Base-by-base conservation (phyloP, 257 asterid species). In the Fraxinus americana region DNA sequence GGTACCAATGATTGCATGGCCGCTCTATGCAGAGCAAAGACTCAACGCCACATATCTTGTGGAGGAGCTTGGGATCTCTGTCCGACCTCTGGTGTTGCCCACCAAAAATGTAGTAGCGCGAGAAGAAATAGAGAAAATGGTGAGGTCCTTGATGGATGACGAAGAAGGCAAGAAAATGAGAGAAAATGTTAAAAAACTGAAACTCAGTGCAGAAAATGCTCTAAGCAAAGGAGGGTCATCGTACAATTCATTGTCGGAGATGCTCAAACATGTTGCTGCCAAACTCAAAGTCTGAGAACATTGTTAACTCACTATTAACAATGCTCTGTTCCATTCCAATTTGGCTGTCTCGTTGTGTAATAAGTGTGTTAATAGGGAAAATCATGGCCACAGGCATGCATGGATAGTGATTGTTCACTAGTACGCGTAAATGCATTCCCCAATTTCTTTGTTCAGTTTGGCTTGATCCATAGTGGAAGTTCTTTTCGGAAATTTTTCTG, bases 1-100 rank as follows among this genome's bases (percentile, higher is more conserved):
- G 0, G 90, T 89, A 7, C 94, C 97, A 0, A 75, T 91, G 83
- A 84, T 92, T 4, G 91, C 85, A 2, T 92, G 97, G 97, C 97
- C 97, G 0, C 87, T 91, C 0, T 89, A 91, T 1, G 88, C 93
- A 0, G 96, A 93, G 87, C 96, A 91, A 30, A 83, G 66, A 77
- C 19, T 81, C 70, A 93, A 91, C 38, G 94, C 97, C 7, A 78
- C 93, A 27, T 57, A 89, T 14, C 45, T 93, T 32, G 23, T 74
- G 63, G 94, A 90, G 90, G 92, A 90, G 77, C 59, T 80, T 0
- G 91, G 89, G 0, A 86, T 91, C 29, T 94, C 96, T 0, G 72
- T 87, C 21, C 81, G 92, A 80, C 87, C 92, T 0, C 67, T 30
- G 50, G 85, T 70, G 34, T 78, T 85, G 75, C 91, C 89, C 1